Evolutionary conservation across 495 filamentous ascomycete genomes (phyloP).

Genomic region (Choiromyces venosus): DNA sequence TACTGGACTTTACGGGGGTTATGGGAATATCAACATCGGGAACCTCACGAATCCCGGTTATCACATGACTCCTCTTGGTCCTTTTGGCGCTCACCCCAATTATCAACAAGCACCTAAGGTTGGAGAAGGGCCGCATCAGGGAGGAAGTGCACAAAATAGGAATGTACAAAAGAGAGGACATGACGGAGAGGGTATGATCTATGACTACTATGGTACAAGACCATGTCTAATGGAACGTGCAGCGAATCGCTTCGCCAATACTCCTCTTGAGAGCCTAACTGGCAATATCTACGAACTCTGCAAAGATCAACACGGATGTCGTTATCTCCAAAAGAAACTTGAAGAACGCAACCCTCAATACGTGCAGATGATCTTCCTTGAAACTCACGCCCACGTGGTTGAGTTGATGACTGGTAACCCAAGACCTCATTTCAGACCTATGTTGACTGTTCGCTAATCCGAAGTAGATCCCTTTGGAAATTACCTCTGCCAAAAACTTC

Average conservation of each 20-base stretch:
- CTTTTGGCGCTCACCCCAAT: constrained; percentile 31
- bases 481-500: constrained; percentile 93
- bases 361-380: constrained; percentile 84
- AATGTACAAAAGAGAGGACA: constrained; percentile 62
- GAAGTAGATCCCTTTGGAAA: constrained; percentile 86
- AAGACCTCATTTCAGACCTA: constrained; percentile 15
- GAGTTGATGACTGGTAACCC: constrained; percentile 84
- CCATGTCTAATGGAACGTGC: constrained; percentile 26
- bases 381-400: constrained; percentile 83
- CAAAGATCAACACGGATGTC: constrained; percentile 96
- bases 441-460: constrained; percentile 47
- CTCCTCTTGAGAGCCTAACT: constrained; percentile 68
- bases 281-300: constrained; percentile 81
- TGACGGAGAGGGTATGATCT: constrained; percentile 57
- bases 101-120: constrained; percentile 33
- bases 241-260: constrained; percentile 68
- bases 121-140: constrained; percentile 39
- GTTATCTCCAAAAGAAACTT: constrained; percentile 93
- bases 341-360: constrained; percentile 79
- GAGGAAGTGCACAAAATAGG: constrained; percentile 62
- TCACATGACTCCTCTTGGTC: constrained; percentile 38
- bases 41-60: constrained; percentile 31
- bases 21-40: constrained; percentile 40
- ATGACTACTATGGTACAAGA: background rate
- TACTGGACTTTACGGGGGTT: constrained; percentile 26